phyloP scores from a whole-genome alignment of 2,329 filamentous ascomycete species.

The Cryphonectria parasitica region DNA sequence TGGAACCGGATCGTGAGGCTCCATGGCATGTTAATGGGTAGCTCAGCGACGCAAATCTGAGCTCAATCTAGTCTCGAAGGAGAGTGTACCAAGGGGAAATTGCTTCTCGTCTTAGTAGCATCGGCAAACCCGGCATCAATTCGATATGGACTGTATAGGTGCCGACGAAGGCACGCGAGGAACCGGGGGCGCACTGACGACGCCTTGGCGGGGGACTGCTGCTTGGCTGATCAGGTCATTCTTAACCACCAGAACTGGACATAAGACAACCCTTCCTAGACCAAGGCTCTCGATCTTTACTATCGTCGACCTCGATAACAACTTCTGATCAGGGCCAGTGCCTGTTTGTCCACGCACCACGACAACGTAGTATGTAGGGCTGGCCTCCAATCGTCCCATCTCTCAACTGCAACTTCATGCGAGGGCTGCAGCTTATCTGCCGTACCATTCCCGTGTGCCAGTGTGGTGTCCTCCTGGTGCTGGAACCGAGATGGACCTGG shows the following conservation, averaged over 20 bases:
- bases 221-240: slow-evolving; percentile 1
- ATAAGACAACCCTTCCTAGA: background rate
- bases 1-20: background rate
- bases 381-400: background rate
- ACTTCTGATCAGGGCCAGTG: no score
- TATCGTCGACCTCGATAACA: background rate
- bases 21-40: background rate
- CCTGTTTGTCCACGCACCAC: no score
- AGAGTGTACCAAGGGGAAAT: background rate
- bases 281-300: background rate
- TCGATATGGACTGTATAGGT: background rate
- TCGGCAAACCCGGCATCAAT: background rate
- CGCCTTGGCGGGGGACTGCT: background rate
- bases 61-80: background rate
- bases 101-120: background rate
- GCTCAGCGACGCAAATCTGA: background rate
- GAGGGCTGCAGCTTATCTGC: background rate
- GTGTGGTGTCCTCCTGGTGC: no score
- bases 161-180: background rate
- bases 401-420: background rate
- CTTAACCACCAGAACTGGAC: background rate
- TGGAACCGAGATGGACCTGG: background rate
- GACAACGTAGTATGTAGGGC: background rate
- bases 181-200: background rate
- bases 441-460: background rate